Base-by-base conservation (phyloP, 495 filamentous ascomycete genomes). In the Xylaria venustula region DNA sequence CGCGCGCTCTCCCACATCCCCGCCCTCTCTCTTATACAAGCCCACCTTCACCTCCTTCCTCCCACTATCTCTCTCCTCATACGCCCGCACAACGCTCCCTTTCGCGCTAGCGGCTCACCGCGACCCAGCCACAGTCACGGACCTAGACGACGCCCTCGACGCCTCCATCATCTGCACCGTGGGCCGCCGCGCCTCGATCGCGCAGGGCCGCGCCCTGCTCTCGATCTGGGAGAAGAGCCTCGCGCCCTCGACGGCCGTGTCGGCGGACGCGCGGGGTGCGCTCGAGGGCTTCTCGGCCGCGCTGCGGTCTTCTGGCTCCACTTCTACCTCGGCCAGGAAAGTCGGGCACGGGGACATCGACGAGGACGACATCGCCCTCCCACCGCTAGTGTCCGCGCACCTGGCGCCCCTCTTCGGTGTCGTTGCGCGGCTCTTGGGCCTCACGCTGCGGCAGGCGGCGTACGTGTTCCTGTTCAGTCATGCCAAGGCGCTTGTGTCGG, bases 391-490 rank as follows among this genome's bases (percentile, higher is more conserved):
- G 0, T 77, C 79, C 0, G 90, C 86, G 0, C 92, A 97, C 69
- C 83, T 95, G 23, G 84, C 88, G 9, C 90, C 92, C 0, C 71
- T 96, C 0, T 97, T 91, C 80, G 92, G 90, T 7, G 83, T 84
- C 17, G 81, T 96, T 2, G 85, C 87, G 15, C 69, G 74, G 11
- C 83, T 86, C 4, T 82, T 90, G 60, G 83, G 85, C 0, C 72
- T 97, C 25, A 71, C 80, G 32, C 65, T 82, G 5, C 77, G 80
- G n/a, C 84, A 90, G 62, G 74, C 92, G 11, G 87, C 89, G 4
- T 96, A 96, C 73, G 79, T 93, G 3, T 98, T 93, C 72, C 76
- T 98, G 68, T 78, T 97, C 57, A 87, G 88, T 55, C 94, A 98
- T 72, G 89, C 88, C 17, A 94, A 96, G 73, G 91, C 93, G 1